Conservation (phyloP, 2,329 filamentous ascomycete species). For the Fusarium sp. region DNA sequence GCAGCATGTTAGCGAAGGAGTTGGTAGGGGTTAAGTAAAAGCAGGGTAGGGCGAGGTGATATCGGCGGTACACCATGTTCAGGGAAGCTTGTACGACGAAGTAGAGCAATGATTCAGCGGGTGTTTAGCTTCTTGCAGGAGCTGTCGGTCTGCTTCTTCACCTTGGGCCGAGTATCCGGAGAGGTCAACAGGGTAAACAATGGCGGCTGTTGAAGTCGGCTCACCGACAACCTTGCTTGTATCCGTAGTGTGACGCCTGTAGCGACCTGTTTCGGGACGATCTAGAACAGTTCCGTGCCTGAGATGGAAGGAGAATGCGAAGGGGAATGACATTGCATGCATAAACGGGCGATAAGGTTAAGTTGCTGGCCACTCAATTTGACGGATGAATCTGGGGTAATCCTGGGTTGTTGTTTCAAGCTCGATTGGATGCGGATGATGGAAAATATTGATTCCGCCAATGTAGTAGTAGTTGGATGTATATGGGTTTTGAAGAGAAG, state of each 20-base stretch:
- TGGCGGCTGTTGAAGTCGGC: not conserved
- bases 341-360: conserved; percentile 5
- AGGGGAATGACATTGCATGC: conserved; percentile 25
- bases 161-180: not conserved
- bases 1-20: conserved; percentile 37
- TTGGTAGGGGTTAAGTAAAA: conserved; percentile 31
- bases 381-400: conserved; percentile 14
- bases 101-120: not conserved
- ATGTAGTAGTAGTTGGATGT: not conserved
- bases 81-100: not conserved
- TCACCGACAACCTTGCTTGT: not conserved
- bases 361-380: not conserved
- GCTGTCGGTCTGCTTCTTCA: not conserved
- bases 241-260: not conserved
- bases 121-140: not conserved
- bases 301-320: conserved; percentile 53
- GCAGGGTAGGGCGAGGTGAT: not conserved
- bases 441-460: conserved; percentile 17
- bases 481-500: not conserved
- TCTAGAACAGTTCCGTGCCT: conserved; percentile 51
- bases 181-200: not conserved
- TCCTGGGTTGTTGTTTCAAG: conserved; percentile 10
- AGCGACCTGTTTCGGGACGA: not conserved
- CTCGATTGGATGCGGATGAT: conserved; percentile 9
- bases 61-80: not conserved